phyloP scores from a whole-genome alignment of 305 asterid genomes.

The Euphrasia arctica region DNA sequence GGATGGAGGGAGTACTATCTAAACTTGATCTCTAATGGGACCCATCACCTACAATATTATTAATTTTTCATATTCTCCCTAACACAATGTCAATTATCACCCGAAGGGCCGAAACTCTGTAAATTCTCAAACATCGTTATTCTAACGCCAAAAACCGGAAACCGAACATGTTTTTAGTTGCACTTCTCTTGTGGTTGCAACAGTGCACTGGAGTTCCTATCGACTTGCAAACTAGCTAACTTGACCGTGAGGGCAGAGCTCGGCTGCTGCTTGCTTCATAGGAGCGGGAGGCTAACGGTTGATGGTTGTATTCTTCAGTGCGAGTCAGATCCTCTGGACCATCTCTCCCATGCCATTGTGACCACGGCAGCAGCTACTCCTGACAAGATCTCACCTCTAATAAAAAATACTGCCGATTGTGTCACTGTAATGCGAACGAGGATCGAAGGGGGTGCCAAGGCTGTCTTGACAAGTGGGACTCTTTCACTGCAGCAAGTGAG shows the following conservation, averaged over 20 bases:
- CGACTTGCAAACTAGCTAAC: conserved; percentile 85
- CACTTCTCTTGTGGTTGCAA: conserved; percentile 25
- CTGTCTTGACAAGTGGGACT: conserved; percentile 84
- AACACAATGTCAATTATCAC: too few relatives aligned
- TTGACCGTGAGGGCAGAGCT: conserved; percentile 93
- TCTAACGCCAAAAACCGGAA: not conserved
- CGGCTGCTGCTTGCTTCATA: conserved; percentile 91
- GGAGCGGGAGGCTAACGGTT: conserved; percentile 83
- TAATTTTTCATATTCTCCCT: too few relatives aligned
- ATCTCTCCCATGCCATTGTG: conserved; percentile 91
- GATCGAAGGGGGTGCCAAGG: conserved; percentile 97
- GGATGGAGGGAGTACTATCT: too few relatives aligned
- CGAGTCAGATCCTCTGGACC: conserved; percentile 82
- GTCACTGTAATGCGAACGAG: conserved; percentile 74
- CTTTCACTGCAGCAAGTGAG: conserved; percentile 80
- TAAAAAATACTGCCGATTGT: conserved; percentile 39
- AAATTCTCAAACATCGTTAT: too few relatives aligned
- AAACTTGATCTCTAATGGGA: too few relatives aligned
- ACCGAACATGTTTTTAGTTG: conserved; percentile 6
- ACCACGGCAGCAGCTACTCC: conserved; percentile 49
- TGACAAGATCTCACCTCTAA: conserved; percentile 35
- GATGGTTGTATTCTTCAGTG: conserved; percentile 94
- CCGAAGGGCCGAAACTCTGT: too few relatives aligned
- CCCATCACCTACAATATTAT: too few relatives aligned
- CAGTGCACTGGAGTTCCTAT: conserved; percentile 87